Conservation (phyloP, 2,329 filamentous ascomycete genomes). For the Colletotrichum caudatum region DNA sequence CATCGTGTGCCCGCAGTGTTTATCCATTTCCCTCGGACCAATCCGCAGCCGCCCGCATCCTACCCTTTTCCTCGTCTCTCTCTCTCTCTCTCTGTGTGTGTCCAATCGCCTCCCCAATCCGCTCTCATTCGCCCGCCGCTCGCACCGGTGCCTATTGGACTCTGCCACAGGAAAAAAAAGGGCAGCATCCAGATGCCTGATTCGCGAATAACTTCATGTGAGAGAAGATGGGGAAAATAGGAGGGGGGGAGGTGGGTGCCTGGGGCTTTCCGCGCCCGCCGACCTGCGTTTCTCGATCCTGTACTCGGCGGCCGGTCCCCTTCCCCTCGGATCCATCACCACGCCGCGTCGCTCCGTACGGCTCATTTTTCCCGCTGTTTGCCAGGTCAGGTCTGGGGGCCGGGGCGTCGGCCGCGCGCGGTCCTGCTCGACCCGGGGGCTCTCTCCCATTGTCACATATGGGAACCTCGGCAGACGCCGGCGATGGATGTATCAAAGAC, state of each 20-base stretch:
- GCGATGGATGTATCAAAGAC: neutral
- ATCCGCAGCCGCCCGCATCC: neutral
- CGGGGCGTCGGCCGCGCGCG: neutral
- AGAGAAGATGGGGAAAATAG: neutral
- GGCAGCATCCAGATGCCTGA: neutral
- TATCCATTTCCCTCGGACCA: neutral
- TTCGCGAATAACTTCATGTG: neutral
- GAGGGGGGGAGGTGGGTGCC: neutral
- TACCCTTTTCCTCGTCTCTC: neutral
- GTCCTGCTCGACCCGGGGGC: neutral
- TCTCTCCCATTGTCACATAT: neutral
- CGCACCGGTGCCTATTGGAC: neutral
- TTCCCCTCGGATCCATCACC: neutral
- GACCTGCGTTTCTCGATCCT: slow-evolving; percentile 33
- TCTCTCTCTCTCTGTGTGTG: neutral
- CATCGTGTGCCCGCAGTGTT: too few relatives aligned
- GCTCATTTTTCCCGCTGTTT: neutral
- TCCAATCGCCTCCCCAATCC: slow-evolving; percentile 3
- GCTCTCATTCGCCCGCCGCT: neutral
- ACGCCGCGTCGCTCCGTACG: neutral
- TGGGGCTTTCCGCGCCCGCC: slow-evolving; percentile 19
- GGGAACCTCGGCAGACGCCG: neutral
- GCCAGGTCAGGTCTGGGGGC: neutral
- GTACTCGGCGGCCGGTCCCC: slow-evolving; percentile 22
- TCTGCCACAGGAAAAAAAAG: too few relatives aligned